Evolutionary conservation across 2,329 filamentous ascomycete genomes (phyloP), one percentile per base, ranked within the genome.

Genomic region (Colletotrichum scovillei): DNA sequence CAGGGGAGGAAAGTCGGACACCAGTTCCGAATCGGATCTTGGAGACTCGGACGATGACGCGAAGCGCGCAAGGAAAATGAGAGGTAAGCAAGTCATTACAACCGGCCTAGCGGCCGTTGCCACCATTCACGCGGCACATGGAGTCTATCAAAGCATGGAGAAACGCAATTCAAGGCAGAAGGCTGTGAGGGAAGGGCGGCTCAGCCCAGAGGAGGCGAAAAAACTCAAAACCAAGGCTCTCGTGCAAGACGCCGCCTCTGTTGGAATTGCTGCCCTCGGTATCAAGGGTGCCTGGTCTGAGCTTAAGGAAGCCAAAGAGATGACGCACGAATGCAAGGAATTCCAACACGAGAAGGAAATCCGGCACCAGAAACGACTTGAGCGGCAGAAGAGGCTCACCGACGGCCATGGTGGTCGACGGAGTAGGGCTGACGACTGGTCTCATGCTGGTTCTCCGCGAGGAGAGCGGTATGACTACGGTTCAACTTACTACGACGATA

Each of bases 21-120:
- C 88, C 62, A 84, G 82, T 58, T 90, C 88, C 19, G 88, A 86
- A 42, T 88, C 87, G 24, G 88, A 90, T 77, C 79, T 90, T 62
- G 89, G 88, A 63, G 88, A 90, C 81, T 90, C 89, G 74, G 86
- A 88, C 22, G 87, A 88, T 26, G 89, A 91, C 75, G 85, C 86
- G 79, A 89, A 85, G 80, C 83, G 83, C 74, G 84, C 84, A 49
- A 87, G 84, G 80, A 90, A 88, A 80, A 88, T 90, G 85, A 88
- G 84, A 89, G 88, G 88, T 89, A 90, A 91, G 86, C 88, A 90
- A 84, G 77, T 90, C 73, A 76, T 91, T 70, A 90, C 87, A 67
- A 87, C 88, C 8, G 88, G 88, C 59, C 82, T 91, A 69, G 89
- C 89, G 67, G 85, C 87, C 65, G 87, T 90, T 75, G 89, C 89